phyloP scores from a whole-genome alignment of 371 early-diverging fungal species.

The Lichtheimia ramosa region DNA sequence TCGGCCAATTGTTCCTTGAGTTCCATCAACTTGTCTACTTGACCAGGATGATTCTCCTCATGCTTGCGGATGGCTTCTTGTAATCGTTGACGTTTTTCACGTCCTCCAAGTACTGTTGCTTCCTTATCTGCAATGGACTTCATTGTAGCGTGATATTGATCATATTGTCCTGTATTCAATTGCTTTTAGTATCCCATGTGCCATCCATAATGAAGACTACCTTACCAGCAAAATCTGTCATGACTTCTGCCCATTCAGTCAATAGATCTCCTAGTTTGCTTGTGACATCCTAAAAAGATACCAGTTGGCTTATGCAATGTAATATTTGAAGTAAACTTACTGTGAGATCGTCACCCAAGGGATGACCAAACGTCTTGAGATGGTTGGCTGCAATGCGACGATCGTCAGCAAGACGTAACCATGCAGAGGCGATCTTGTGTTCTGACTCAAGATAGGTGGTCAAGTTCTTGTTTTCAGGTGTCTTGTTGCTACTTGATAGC shows the following conservation, averaged over 20 bases:
- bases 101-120: conserved; percentile 15
- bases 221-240: conserved; percentile 33
- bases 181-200: too few species aligned
- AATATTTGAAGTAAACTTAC: conserved; percentile 17
- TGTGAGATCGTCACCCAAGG: conserved; percentile 38
- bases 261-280: conserved; percentile 30
- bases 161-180: conserved; percentile 9
- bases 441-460: conserved; percentile 24
- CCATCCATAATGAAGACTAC: too few species aligned
- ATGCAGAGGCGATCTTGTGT: conserved; percentile 18
- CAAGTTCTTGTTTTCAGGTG: conserved; percentile 25
- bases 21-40: conserved; percentile 27
- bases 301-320: not conserved
- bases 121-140: conserved; percentile 37
- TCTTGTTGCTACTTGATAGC: conserved; percentile 3
- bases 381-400: conserved; percentile 33
- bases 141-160: conserved; percentile 38
- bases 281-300: conserved; percentile 34
- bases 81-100: conserved; percentile 33
- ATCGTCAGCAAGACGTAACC: conserved; percentile 30
- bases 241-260: conserved; percentile 25
- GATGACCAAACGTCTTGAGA: conserved; percentile 35
- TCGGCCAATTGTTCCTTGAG: conserved; percentile 32
- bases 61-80: conserved; percentile 29
- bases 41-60: conserved; percentile 25